Evolutionary conservation across 1,139 yeast species (phyloP), one percentile per base, ranked within the genome.

Genomic region (Hansenula anomala): DNA sequence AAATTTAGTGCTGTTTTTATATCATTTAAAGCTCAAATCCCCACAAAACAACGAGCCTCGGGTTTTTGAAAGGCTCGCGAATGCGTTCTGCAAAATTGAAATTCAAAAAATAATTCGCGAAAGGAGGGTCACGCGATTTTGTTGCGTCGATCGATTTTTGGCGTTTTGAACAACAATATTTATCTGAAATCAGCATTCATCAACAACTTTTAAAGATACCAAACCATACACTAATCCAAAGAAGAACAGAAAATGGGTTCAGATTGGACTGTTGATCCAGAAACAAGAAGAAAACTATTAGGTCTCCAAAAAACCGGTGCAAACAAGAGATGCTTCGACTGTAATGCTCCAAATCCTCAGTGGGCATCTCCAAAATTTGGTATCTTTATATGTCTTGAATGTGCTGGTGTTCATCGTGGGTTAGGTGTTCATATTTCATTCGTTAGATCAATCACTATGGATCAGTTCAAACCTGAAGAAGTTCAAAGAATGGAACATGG

Each of bases 301-400:
- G 78, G 78, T 33, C 67, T 89, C 47, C 97, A 90, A 57, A 88
- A 88, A 60, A 69, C 71, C 36, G 95, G 92, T 33, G 80, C 72
- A 18, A 90, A 90, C 71, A 87, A 86, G 66, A 81, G 77, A 59
- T 92, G 99, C 66, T 84, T 88, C 60, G 99, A 92, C 64, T 94
- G 98, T 64, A 75, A 73, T 30, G 95, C 97, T 4, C 95, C 95
- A 45, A 90, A 90, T 60, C 98, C 99, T 9, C 96, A 94, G 56
- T 92, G 99, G 99, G 96, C 98, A 5, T 87, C 97, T 11, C 97
- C 97, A 34, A 92, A 94, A 59, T 90, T 89, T 64, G 99, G 98
- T 40, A 83, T 90, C 45, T 89, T 89, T 61, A 89, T 92, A 58
- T 94, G 99, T 66, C 75, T 92, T 45, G 98, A 92, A 63, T 92